A percentile compares a stretch with the other conserved stretches of the same genome.
Evolutionary conservation across 306 rosid genomes (phyloP).

Genomic region (Cicer arietinum): DNA sequence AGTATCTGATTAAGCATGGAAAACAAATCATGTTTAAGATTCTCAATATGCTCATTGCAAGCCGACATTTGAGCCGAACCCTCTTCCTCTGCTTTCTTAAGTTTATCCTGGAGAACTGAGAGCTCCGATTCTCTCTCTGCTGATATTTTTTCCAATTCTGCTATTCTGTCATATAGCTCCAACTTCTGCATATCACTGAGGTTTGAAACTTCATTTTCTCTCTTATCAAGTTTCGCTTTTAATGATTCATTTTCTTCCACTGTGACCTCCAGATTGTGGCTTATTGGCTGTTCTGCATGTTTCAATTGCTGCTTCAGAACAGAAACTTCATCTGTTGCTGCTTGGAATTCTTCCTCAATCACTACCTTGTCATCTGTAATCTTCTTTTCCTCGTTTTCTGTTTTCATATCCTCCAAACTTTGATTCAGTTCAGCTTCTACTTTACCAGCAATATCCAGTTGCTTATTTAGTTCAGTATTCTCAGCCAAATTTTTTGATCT

Average conservation of each 20-base stretch:
- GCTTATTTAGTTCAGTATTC: slow-evolving; percentile 61
- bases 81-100: slow-evolving; percentile 42
- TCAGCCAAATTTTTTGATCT: slow-evolving; percentile 58
- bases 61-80: slow-evolving; percentile 40
- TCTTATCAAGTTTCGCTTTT: slow-evolving; percentile 54
- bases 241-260: slow-evolving; percentile 70
- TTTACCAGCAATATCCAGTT: slow-evolving; percentile 54
- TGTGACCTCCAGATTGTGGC: slow-evolving; percentile 53
- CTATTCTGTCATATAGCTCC: slow-evolving; percentile 40
- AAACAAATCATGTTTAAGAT: slow-evolving; percentile 55
- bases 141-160: slow-evolving; percentile 46
- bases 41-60: slow-evolving; percentile 49
- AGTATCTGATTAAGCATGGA: slow-evolving; percentile 62
- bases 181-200: slow-evolving; percentile 60
- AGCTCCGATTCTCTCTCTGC: slow-evolving; percentile 49
- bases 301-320: slow-evolving; percentile 62
- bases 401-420: slow-evolving; percentile 47
- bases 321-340: slow-evolving; percentile 53
- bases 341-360: slow-evolving; percentile 63
- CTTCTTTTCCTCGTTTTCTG: slow-evolving; percentile 65
- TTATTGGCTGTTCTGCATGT: slow-evolving; percentile 56
- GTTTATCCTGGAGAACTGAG: slow-evolving; percentile 44
- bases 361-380: slow-evolving; percentile 52
- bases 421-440: slow-evolving; percentile 61
- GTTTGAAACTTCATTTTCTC: slow-evolving; percentile 58